These are phyloP conservation scores for Plectosphaerella sp. DNA, from an alignment of 2,329 filamentous ascomycete species.

Conservation along the genomic window DNA sequence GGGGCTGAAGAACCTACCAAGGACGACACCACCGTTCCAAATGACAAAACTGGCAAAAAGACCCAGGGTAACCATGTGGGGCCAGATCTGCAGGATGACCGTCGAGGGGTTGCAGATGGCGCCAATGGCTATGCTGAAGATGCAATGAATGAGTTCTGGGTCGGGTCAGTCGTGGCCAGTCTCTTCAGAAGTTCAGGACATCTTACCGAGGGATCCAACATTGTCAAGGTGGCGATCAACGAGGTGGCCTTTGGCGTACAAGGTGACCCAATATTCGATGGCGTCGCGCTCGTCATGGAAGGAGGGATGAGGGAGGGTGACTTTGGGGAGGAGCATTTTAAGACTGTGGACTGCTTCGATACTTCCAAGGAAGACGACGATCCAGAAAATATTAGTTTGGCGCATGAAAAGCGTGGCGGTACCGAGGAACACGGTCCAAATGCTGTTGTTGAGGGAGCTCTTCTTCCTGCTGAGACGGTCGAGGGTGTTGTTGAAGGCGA, in stretches of 20 bases:
- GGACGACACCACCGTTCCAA: conserved; percentile 88
- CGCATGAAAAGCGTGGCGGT: conserved; percentile 69
- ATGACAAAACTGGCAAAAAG: conserved; percentile 71
- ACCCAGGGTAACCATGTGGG: conserved; percentile 57
- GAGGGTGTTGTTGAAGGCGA: conserved; percentile 59
- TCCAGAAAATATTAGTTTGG: conserved; percentile 98
- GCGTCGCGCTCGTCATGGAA: conserved; percentile 3
- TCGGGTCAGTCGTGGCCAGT: not conserved
- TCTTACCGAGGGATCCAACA: conserved; percentile 47
- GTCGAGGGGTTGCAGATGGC: conserved; percentile 42
- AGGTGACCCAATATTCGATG: conserved; percentile 32
- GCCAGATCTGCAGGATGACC: conserved; percentile 47
- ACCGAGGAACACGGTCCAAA: conserved; percentile 51
- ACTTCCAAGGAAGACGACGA: conserved; percentile 70
- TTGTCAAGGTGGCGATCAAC: conserved; percentile 48
- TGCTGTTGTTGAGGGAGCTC: conserved; percentile 30
- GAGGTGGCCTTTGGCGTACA: conserved; percentile 46
- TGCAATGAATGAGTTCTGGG: conserved; percentile 22
- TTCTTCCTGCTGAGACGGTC: conserved; percentile 29
- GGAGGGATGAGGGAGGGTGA: conserved; percentile 5
- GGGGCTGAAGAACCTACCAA: conserved; percentile 50
- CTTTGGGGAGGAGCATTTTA: conserved; percentile 34
- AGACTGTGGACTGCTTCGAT: conserved; percentile 49
- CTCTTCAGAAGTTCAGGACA: not conserved
- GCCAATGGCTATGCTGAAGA: conserved; percentile 60